These are phyloP conservation scores for Carallia pectinifolia DNA, from an alignment of 345 rosid genomes.

Conservation along the genomic window DNA sequence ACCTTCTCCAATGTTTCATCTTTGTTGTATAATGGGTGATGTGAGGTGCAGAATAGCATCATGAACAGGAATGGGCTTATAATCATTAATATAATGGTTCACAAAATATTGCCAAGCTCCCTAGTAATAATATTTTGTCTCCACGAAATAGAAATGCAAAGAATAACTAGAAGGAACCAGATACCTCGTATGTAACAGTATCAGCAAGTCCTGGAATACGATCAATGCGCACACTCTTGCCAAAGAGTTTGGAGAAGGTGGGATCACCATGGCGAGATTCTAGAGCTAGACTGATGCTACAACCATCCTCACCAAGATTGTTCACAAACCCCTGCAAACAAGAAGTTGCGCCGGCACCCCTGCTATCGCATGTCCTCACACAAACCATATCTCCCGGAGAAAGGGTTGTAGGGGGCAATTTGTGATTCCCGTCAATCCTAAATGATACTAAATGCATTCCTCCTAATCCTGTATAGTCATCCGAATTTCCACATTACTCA, in stretches of 20 bases:
- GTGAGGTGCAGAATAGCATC: not conserved
- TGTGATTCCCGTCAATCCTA: conserved; percentile 77
- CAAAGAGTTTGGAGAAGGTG: conserved; percentile 91
- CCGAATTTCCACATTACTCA: conserved; percentile 17
- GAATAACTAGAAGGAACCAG: not conserved
- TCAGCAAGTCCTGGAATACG: conserved; percentile 92
- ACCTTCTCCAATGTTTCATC: too few species aligned
- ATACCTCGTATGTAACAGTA: conserved; percentile 92
- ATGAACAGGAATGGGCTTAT: not conserved
- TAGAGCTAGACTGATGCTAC: conserved; percentile 85
- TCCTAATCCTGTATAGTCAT: conserved; percentile 65
- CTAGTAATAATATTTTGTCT: not conserved
- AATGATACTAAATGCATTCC: conserved; percentile 93
- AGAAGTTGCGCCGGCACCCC: conserved; percentile 87
- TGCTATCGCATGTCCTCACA: conserved; percentile 77
- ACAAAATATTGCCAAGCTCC: too few species aligned
- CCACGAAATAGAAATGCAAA: conserved; percentile 6
- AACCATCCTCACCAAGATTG: conserved; percentile 90
- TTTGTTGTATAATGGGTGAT: too few species aligned
- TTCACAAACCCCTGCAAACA: conserved; percentile 91
- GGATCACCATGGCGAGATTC: conserved; percentile 99
- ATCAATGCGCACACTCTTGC: conserved; percentile 86
- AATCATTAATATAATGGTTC: conserved; percentile 1
- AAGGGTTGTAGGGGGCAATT: conserved; percentile 86
- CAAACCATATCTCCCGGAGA: conserved; percentile 99